Evolutionary conservation across 371 early-diverging fungal genomes (phyloP).

Genomic region (Dichotomocladium elegans): DNA sequence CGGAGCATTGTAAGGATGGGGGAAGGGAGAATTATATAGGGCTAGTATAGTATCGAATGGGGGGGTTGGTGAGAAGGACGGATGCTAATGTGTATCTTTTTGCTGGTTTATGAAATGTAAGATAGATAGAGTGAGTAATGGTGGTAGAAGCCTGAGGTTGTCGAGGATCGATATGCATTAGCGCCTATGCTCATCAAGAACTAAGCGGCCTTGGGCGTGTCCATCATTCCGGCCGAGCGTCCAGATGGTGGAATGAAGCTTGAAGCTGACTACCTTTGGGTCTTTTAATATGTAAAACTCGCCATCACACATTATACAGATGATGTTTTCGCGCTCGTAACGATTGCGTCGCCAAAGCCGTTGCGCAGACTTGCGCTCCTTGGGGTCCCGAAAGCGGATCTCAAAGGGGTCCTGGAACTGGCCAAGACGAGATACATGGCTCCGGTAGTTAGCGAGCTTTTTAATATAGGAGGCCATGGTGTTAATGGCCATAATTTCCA

Average conservation of each 20-base stretch:
- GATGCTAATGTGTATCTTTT: too few species aligned
- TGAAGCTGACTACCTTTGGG: constrained; percentile 45
- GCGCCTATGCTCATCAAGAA: constrained; percentile 23
- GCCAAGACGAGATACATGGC: constrained; percentile 40
- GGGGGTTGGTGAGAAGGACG: too few species aligned
- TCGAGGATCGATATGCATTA: neutral
- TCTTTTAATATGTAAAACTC: constrained; percentile 59
- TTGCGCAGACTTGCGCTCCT: constrained; percentile 2
- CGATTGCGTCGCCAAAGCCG: constrained; percentile 8
- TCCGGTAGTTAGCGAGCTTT: constrained; percentile 35
- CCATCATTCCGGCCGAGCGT: constrained; percentile 43
- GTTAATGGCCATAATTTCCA: constrained; percentile 36
- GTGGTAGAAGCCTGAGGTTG: too few species aligned
- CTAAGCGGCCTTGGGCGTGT: constrained; percentile 23
- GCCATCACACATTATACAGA: constrained; percentile 65
- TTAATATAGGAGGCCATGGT: constrained; percentile 33
- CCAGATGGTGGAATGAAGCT: constrained; percentile 53
- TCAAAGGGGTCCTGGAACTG: constrained; percentile 37
- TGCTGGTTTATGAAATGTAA: neutral
- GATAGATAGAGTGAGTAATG: neutral
- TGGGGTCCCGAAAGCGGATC: constrained; percentile 27
- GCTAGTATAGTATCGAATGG: too few species aligned
- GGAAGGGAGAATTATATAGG: too few species aligned
- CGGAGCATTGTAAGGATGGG: too few species aligned
- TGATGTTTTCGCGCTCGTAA: constrained; percentile 27